Evolutionary conservation across 2,329 filamentous ascomycete species (phyloP).

Genomic region (Rugonectria rugulosa): DNA sequence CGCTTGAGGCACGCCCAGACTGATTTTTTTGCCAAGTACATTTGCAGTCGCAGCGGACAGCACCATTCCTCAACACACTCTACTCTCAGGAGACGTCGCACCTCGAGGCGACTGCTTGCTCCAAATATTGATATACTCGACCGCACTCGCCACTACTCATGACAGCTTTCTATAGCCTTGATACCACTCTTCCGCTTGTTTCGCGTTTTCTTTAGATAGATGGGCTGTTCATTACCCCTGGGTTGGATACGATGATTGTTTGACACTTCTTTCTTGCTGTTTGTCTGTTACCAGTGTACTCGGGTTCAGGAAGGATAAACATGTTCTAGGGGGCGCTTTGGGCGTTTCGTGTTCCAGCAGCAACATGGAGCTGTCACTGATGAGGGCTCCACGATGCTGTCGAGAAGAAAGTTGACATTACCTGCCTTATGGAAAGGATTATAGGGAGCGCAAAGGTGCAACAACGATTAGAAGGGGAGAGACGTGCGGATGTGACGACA

Average conservation of each 20-base stretch:
- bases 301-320: constrained; percentile 20
- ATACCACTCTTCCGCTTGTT: constrained; percentile 35
- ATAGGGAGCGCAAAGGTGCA: constrained; percentile 20
- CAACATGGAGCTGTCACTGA: too few relatives aligned
- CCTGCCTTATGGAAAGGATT: constrained; percentile 3
- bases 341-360: constrained; percentile 36
- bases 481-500: constrained; percentile 19
- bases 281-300: constrained; percentile 24
- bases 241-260: constrained; percentile 29
- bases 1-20: too few relatives aligned
- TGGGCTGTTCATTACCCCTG: constrained; percentile 32
- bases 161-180: constrained; percentile 30
- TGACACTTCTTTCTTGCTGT: constrained; percentile 17
- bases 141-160: constrained; percentile 26
- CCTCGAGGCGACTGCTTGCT: background rate
- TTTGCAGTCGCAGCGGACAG: too few relatives aligned
- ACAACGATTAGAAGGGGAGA: constrained; percentile 22
- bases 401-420: constrained; percentile 13
- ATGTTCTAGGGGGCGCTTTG: constrained; percentile 29
- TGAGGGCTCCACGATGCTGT: constrained; percentile 21
- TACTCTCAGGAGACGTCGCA: background rate
- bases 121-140: constrained; percentile 16
- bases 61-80: background rate
- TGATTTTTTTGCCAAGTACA: too few relatives aligned
- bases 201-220: constrained; percentile 29